These are phyloP conservation scores for Aspergillus incahuasiensis DNA, from an alignment of 495 filamentous ascomycete species.

Conservation along the genomic window DNA sequence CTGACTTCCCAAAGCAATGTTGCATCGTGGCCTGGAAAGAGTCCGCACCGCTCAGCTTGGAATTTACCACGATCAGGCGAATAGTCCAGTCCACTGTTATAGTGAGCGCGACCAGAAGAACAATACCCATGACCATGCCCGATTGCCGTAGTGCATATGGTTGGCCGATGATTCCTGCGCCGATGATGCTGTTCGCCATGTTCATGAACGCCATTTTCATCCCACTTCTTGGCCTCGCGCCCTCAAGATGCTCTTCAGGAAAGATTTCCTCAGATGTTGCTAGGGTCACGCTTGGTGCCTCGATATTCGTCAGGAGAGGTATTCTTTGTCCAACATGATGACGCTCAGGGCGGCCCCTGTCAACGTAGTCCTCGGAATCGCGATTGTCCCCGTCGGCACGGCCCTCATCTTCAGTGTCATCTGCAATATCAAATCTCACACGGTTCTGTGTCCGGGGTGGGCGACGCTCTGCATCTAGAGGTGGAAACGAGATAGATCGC, in stretches of 20 bases:
- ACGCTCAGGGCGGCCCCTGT: constrained; percentile 19
- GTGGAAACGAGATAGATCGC: constrained; percentile 45
- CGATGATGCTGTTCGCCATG: constrained; percentile 98
- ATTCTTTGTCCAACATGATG: constrained; percentile 45
- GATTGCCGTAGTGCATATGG: constrained; percentile 92
- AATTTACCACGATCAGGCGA: constrained; percentile 90
- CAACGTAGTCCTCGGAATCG: constrained; percentile 49
- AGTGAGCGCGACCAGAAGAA: constrained; percentile 75
- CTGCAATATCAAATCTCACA: constrained; percentile 80
- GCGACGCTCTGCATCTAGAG: constrained; percentile 43
- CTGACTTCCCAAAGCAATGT: constrained; percentile 82
- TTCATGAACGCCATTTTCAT: constrained; percentile 86
- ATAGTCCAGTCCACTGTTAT: constrained; percentile 94
- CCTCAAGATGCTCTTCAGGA: constrained; percentile 56
- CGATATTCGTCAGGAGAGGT: constrained; percentile 79
- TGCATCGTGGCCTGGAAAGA: constrained; percentile 95
- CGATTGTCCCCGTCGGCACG: constrained; percentile 34
- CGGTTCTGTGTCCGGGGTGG: constrained; percentile 77
- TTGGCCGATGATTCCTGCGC: constrained; percentile 95
- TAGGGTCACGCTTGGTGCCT: constrained; percentile 83
- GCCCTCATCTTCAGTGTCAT: constrained; percentile 29
- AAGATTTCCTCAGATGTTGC: constrained; percentile 58
- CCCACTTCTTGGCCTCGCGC: constrained; percentile 59
- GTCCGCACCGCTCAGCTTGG: constrained; percentile 84
- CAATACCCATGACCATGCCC: constrained; percentile 71